Evolutionary conservation across 1,139 yeast genomes (phyloP), one percentile per base, ranked within the genome.

Genomic region (Geotrichum cucujoidarum): DNA sequence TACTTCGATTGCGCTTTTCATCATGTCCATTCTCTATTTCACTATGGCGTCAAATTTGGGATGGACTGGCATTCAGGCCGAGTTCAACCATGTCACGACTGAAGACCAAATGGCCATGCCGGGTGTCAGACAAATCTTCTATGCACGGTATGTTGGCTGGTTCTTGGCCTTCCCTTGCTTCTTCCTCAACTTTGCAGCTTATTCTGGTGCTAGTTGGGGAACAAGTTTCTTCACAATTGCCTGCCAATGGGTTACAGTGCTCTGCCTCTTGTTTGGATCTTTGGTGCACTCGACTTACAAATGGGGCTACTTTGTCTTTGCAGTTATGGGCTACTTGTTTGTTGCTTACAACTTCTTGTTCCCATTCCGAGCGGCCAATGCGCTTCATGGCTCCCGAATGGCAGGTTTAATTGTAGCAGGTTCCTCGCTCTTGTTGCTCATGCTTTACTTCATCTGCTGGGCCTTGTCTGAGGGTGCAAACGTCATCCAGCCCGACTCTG

Each of bases 1-100:
- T 48, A 75, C 80, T 20, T 69, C 76, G 40, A 66, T 72, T 47
- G 68, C 77, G 13, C 63, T 70, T 49, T 67, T 76, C 40, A 67
- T 74, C 47, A 60, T 78, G 64, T 68, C 81, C 3, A 69, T 73
- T 53, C 64, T 78, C 40, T 81, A 81, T 63, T 81, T 74, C 64
- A 77, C 86, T 3, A 68, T 77, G 64, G 88, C 88, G 47, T 77
- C 88, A 22, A 72, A 82, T 61, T 72, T 82, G 57, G 88, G 89
- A 66, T 79, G 77, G 73, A 66, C 84, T 36, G 72, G 71, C 40
- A 70, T 76, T 45, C 67, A 66, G 33, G 75, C 75, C 35, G 82
- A 80, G 58, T 81, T 80, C 62, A 65, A 73, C 56, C 83, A 80
- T 62, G 76, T 73, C 24, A 65, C 66, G 24, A 70, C 72, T 39